Conservation (phyloP, 164 flowering plant genomes). For the Magnolia changhungtana region DNA sequence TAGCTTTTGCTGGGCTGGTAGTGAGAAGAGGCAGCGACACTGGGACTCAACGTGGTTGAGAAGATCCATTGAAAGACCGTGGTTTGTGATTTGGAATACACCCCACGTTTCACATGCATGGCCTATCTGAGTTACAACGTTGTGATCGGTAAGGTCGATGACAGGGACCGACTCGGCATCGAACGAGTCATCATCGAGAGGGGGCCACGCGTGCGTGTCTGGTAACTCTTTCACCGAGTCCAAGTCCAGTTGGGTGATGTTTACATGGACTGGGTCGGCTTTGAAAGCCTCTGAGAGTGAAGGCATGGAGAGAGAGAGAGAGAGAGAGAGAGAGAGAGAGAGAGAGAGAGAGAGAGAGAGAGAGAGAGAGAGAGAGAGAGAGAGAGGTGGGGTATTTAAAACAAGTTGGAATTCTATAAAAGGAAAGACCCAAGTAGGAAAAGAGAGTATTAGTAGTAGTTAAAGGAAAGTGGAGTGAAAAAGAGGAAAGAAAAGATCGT, state of each 20-base stretch:
- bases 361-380: too few species aligned
- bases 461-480: neutral
- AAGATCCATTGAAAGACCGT: slow-evolving; percentile 47
- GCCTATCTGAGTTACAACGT: slow-evolving; percentile 42
- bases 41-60: slow-evolving; percentile 39
- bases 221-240: slow-evolving; percentile 52
- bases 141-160: slow-evolving; percentile 47
- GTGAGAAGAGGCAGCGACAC: slow-evolving; percentile 45
- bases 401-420: neutral
- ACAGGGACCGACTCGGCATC: slow-evolving; percentile 41
- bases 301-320: slow-evolving; percentile 37
- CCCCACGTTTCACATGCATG: slow-evolving; percentile 83
- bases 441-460: neutral
- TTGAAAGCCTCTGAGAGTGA: slow-evolving; percentile 42
- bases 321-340: too few species aligned
- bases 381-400: neutral
- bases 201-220: slow-evolving; percentile 66
- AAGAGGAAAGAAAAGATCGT: slow-evolving; percentile 1
- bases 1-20: slow-evolving; percentile 65
- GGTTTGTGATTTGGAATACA: slow-evolving; percentile 67
- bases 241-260: slow-evolving; percentile 44
- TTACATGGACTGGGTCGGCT: slow-evolving; percentile 41
- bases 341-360: too few species aligned
- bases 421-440: neutral
- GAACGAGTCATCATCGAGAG: slow-evolving; percentile 16